Conservation (phyloP, 495 filamentous ascomycete genomes). For the Filosporella fistucella region DNA sequence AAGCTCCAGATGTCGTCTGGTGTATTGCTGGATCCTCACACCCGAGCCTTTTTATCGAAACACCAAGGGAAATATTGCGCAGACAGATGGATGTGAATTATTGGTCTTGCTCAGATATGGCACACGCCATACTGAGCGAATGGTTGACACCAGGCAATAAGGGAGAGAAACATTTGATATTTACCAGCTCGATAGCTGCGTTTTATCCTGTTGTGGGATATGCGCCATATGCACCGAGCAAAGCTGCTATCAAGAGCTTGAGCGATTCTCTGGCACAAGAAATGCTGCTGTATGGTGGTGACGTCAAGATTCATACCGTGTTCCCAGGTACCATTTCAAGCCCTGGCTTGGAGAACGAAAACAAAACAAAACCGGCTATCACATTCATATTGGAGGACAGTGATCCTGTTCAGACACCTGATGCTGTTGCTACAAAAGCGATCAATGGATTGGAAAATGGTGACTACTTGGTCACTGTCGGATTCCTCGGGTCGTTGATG, state of each 20-base stretch:
- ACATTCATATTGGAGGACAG: conserved; percentile 77
- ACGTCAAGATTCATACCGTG: conserved; percentile 76
- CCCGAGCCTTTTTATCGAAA: conserved; percentile 77
- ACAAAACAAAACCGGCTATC: conserved; percentile 73
- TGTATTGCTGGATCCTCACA: conserved; percentile 76
- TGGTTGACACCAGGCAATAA: conserved; percentile 50
- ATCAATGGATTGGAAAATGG: conserved; percentile 75
- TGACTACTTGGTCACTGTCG: conserved; percentile 70
- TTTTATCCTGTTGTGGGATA: conserved; percentile 83
- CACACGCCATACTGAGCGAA: conserved; percentile 59
- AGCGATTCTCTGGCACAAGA: conserved; percentile 82
- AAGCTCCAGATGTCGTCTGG: conserved; percentile 83
- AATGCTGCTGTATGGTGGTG: conserved; percentile 69
- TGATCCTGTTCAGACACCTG: conserved; percentile 74
- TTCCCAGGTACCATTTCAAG: conserved; percentile 79
- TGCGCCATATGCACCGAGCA: conserved; percentile 75
- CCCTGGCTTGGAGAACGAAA: conserved; percentile 74
- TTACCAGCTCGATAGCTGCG: conserved; percentile 75
- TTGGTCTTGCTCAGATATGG: conserved; percentile 82
- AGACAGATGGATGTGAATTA: conserved; percentile 90
- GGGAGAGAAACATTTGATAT: conserved; percentile 67
- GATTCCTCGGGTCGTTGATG: conserved; percentile 64
- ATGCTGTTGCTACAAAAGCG: conserved; percentile 67
- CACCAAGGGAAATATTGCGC: conserved; percentile 54
- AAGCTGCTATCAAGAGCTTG: conserved; percentile 79